Percentiles rank a stretch among this genome's conserved stretches.
Evolutionary conservation across 176 grass and related monocot genomes (phyloP).

Genomic region (Secale cereale): DNA sequence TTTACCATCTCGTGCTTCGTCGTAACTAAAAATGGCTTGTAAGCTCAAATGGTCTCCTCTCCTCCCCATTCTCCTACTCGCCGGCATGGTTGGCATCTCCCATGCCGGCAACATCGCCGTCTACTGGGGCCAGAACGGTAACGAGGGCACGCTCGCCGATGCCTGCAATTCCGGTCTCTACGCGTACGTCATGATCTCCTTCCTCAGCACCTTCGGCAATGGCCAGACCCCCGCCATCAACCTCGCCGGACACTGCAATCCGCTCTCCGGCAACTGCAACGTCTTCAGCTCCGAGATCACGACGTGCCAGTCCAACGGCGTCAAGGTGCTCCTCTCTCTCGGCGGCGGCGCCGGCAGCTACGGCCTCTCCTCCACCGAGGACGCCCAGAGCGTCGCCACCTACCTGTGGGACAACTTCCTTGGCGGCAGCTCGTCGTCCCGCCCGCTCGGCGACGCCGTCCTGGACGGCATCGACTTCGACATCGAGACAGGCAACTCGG

Average conservation of each 20-base stretch:
- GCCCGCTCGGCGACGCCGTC: conserved; percentile 51
- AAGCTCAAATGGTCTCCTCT: conserved; percentile 26
- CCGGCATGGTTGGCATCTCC: conserved; percentile 11
- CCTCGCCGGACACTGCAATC: conserved; percentile 56
- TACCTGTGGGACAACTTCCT: conserved; percentile 78
- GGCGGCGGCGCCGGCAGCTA: conserved; percentile 34
- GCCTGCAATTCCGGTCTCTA: conserved; percentile 59
- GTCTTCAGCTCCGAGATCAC: conserved; percentile 38
- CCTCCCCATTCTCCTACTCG: conserved; percentile 34
- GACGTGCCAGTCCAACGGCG: neutral
- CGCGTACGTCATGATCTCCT: conserved; percentile 32
- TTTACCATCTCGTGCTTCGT: neutral
- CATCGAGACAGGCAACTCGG: conserved; percentile 33
- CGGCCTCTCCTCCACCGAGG: conserved; percentile 37
- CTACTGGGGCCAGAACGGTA: conserved; percentile 70
- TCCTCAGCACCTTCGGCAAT: conserved; percentile 69
- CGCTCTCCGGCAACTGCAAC: conserved; percentile 31
- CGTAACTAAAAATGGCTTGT: conserved; percentile 4
- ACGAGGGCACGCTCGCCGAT: conserved; percentile 52
- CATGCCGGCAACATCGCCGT: conserved; percentile 57
- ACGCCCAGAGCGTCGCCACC: conserved; percentile 48
- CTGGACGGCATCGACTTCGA: conserved; percentile 79
- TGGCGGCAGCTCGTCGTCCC: conserved; percentile 23
- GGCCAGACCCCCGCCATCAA: conserved; percentile 44
- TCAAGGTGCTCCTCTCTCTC: conserved; percentile 71